These are phyloP conservation scores for Oldenlandia corymbosa DNA, from an alignment of 257 asterid species.

Conservation along the genomic window DNA sequence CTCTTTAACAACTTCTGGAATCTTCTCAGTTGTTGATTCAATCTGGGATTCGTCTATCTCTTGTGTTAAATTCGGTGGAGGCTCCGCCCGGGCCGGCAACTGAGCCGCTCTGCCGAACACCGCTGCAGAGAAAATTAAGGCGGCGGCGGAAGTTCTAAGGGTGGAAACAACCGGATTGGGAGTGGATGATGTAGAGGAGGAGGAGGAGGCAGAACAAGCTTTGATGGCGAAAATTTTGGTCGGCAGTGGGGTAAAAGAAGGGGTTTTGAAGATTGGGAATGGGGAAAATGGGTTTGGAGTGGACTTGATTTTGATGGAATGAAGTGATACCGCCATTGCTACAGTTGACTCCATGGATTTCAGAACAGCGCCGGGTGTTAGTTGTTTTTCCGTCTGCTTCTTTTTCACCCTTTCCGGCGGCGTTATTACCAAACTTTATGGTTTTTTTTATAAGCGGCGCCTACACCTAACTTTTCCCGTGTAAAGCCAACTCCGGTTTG, in stretches of 20 bases:
- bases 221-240: conserved; percentile 19
- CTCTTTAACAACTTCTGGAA: conserved; percentile 2
- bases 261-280: conserved; percentile 1
- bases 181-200: conserved; percentile 7
- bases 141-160: conserved; percentile 47
- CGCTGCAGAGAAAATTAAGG: conserved; percentile 49
- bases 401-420: too few relatives aligned
- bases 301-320: neutral
- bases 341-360: conserved; percentile 3
- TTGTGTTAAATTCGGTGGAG: conserved; percentile 28
- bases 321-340: conserved; percentile 10
- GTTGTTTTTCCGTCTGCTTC: too few relatives aligned
- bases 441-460: too few relatives aligned
- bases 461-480: too few relatives aligned
- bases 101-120: conserved; percentile 35
- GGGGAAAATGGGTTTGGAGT: neutral
- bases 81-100: conserved; percentile 29
- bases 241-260: neutral
- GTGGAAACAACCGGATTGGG: conserved; percentile 23
- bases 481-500: too few relatives aligned
- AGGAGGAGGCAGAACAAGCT: conserved; percentile 19
- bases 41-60: conserved; percentile 12
- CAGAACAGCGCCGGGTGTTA: too few relatives aligned
- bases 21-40: neutral
- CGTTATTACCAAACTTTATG: too few relatives aligned